Evolutionary conservation across 1,284 basidiomycete species (phyloP).

Genomic region (Earliella scabrosa): DNA sequence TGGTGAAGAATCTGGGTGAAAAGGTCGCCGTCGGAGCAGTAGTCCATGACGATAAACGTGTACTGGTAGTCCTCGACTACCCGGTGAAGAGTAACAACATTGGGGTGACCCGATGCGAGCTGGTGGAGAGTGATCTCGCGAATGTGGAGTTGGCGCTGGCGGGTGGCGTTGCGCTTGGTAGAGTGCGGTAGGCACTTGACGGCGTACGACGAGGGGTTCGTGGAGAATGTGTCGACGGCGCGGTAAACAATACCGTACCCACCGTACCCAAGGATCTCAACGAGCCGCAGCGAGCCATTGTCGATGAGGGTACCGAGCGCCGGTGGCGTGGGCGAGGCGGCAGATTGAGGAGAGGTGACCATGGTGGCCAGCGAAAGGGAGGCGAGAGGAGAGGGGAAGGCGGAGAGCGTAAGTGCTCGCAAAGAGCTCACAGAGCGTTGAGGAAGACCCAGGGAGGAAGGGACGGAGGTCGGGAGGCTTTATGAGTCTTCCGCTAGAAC

Average conservation of each 20-base stretch:
- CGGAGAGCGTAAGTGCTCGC: conserved; percentile 27
- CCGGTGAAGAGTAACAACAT: conserved; percentile 89
- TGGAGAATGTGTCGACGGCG: conserved; percentile 68
- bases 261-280: conserved; percentile 90
- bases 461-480: conserved; percentile 24
- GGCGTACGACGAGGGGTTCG: conserved; percentile 70
- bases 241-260: conserved; percentile 98
- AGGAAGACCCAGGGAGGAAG: conserved; percentile 27
- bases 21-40: conserved; percentile 84
- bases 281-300: conserved; percentile 82
- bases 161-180: conserved; percentile 54
- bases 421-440: conserved; percentile 29
- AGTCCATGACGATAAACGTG: conserved; percentile 78
- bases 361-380: conserved; percentile 54
- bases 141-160: conserved; percentile 77
- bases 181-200: conserved; percentile 87
- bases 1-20: conserved; percentile 85
- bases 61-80: conserved; percentile 78
- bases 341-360: conserved; percentile 50
- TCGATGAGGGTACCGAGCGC: conserved; percentile 81
- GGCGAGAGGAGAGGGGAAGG: conserved; percentile 33
- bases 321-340: conserved; percentile 60
- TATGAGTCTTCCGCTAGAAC: conserved; percentile 36
- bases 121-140: conserved; percentile 87
- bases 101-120: conserved; percentile 84